Base-by-base conservation (phyloP, 2,329 filamentous ascomycete genomes). In the Fusarium tanahbumbuense region DNA sequence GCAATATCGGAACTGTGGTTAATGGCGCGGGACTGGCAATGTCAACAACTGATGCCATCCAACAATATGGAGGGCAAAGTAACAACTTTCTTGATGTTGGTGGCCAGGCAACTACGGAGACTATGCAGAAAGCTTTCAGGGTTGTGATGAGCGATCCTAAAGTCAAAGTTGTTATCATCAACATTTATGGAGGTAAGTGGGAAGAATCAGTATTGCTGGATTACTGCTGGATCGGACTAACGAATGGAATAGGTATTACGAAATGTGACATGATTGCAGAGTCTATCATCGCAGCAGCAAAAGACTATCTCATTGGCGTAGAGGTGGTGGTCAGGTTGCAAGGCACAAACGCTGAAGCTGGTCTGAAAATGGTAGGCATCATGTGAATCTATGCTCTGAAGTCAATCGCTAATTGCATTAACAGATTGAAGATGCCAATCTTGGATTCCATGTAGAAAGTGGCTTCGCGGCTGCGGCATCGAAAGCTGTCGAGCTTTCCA, bases 21-120 rank as follows among this genome's bases (percentile, higher is more conserved):
- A 97, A 97, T 76, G 93, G 94, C 45, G 94, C 94, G 0, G 94
- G 94, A 1, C 86, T 97, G 2, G 93, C 93, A 1, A 96, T 97
- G 92, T 96, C 96, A 77, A 97, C 93, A 0, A 89, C 94, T 64
- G 94, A 97, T 77, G 91, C 92, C 0, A 87, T 97, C 3, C 84
- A 87, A 4, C 81, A 88, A 15, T 87, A 88, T 57, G 90, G 90
- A 11, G 92, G 92, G 3, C 80, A 84, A 34, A 91, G 91, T 25
- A 89, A 93, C 13, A 97, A 97, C 75, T 97, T 97, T 78, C 85
- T 97, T 57, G 94, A 97, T 78, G 97, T 93, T 0, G 94, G 94
- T 28, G 94, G 94, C 37, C 96, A 97, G 78, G 94, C 94, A 0
- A 97, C 93, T 0, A 88, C 88, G 30, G 89, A 91, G 69, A 97